Conservation (phyloP, 352 stramenopile genomes). For the Globisporangium splendens region DNA sequence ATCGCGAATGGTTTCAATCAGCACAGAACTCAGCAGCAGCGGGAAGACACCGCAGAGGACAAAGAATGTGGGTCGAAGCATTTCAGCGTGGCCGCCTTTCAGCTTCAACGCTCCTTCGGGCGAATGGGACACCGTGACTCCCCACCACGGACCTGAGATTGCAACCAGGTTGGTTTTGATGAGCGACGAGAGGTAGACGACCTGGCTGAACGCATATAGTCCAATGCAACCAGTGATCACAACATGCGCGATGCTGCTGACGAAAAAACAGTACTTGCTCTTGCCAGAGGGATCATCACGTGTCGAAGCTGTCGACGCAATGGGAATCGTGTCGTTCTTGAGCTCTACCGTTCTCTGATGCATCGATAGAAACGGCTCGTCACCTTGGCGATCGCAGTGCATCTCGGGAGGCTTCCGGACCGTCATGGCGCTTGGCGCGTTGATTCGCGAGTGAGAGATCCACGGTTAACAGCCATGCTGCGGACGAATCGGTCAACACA, state of each 20-base stretch:
- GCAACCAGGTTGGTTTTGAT: conserved; percentile 28
- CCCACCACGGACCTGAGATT: conserved; percentile 26
- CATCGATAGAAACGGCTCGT: no score
- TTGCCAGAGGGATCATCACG: no score
- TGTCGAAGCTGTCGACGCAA: no score
- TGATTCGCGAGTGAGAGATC: neutral
- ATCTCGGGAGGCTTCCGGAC: neutral
- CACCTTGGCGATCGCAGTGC: neutral
- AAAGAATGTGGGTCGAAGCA: conserved; percentile 53
- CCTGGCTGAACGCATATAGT: conserved; percentile 36
- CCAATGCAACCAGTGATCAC: conserved; percentile 32
- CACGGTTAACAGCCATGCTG: no score
- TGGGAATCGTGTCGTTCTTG: no score
- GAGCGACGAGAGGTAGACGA: conserved; percentile 35
- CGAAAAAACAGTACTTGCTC: neutral
- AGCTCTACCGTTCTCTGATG: neutral
- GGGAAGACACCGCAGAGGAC: conserved; percentile 45
- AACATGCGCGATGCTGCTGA: conserved; percentile 20
- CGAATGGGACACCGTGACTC: conserved; percentile 13
- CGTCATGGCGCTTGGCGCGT: neutral
- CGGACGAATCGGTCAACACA: no score
- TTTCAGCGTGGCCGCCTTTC: conserved; percentile 41
- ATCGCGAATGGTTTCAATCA: conserved; percentile 39
- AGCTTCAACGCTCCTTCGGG: conserved; percentile 15
- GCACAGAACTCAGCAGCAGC: conserved; percentile 33